Conservation (phyloP, 2,329 filamentous ascomycete genomes). For the Fusarium acutatum region DNA sequence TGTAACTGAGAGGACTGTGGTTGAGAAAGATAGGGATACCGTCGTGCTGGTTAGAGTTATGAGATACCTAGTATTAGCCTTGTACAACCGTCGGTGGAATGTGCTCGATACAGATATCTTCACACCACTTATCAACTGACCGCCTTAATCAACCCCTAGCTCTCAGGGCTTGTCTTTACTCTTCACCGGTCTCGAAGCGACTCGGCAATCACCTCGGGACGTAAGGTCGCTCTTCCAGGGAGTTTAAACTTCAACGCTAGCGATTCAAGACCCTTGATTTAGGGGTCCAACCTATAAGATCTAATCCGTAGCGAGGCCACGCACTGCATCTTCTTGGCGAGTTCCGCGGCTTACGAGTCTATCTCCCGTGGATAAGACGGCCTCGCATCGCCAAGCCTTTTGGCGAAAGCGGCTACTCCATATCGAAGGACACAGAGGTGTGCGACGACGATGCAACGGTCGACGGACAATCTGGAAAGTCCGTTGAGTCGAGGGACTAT, state of each 20-base stretch:
- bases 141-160: neutral
- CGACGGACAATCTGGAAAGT: fast-evolving
- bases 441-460: neutral
- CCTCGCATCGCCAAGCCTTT: neutral
- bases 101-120: neutral
- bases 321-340: too few relatives aligned
- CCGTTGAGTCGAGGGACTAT: neutral
- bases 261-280: neutral
- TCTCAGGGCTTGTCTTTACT: neutral
- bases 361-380: neutral
- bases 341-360: neutral
- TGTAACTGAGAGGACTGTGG: neutral
- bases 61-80: neutral
- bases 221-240: too few relatives aligned
- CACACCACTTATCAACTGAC: neutral
- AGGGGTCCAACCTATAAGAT: neutral
- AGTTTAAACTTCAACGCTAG: neutral
- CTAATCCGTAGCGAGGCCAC: neutral
- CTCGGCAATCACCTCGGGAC: neutral
- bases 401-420: neutral
- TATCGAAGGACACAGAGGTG: neutral
- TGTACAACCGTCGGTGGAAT: neutral
- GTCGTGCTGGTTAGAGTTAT: neutral
- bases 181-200: neutral
- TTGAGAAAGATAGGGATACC: neutral